Conservation (phyloP, 306 rosid species). For the Vigna trinervia region DNA sequence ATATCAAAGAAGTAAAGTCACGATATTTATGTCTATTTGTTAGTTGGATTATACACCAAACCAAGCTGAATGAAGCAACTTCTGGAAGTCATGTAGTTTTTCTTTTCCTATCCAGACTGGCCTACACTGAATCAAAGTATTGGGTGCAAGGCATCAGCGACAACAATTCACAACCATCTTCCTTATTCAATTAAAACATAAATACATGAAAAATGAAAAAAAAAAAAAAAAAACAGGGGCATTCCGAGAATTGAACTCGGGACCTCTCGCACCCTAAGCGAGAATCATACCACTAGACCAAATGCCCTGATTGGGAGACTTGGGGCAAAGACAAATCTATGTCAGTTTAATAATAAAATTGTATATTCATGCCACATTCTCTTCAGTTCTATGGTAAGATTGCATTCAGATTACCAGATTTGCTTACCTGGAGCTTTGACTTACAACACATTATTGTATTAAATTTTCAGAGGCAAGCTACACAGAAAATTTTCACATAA, state of each 20-base stretch:
- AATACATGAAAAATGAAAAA: no score
- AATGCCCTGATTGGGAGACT: not conserved
- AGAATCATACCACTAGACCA: slow-evolving; percentile 72
- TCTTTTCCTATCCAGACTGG: slow-evolving; percentile 30
- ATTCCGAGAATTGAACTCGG: slow-evolving; percentile 51
- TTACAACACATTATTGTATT: not conserved
- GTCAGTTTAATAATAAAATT: not conserved
- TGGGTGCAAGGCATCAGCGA: not conserved
- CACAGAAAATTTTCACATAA: no score
- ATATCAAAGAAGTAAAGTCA: slow-evolving; percentile 62
- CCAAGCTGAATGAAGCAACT: slow-evolving; percentile 30
- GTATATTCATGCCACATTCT: not conserved
- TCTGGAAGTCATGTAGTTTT: slow-evolving; percentile 11
- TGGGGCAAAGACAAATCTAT: not conserved
- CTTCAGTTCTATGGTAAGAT: not conserved
- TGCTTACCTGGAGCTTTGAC: slow-evolving; percentile 18
- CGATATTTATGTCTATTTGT: slow-evolving; percentile 30
- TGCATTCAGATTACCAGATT: not conserved
- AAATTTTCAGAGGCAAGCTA: not conserved
- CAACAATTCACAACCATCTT: not conserved
- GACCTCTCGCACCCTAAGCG: slow-evolving; percentile 83
- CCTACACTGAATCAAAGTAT: not conserved
- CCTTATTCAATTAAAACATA: not conserved
- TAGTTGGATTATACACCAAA: slow-evolving; percentile 30
- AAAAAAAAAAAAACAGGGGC: slow-evolving; percentile 11